These are phyloP conservation scores for Verruconis gallopava DNA, from an alignment of 2,329 filamentous ascomycete genomes.

Conservation along the genomic window DNA sequence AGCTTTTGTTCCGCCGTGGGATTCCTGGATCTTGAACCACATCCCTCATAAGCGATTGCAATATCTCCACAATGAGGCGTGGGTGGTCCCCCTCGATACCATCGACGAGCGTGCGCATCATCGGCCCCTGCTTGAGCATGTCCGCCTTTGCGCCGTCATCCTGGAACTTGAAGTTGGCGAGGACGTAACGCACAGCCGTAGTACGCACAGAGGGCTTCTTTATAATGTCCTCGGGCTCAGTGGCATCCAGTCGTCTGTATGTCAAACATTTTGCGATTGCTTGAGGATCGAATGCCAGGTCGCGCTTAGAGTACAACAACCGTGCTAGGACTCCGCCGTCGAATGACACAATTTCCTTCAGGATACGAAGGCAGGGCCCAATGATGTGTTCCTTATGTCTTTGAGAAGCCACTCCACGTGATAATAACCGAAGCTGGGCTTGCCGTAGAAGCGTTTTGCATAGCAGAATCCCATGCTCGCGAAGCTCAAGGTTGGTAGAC, in stretches of 20 bases:
- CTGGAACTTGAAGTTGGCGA: constrained; percentile 68
- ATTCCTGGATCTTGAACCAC: constrained; percentile 27
- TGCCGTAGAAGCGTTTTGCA: constrained; percentile 73
- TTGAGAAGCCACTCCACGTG: constrained; percentile 63
- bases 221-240: constrained; percentile 33
- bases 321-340: constrained; percentile 74
- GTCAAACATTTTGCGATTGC: constrained; percentile 70
- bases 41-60: constrained; percentile 58
- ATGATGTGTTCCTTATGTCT: constrained; percentile 80
- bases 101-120: constrained; percentile 59
- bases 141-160: constrained; percentile 67
- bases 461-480: constrained; percentile 61
- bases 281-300: constrained; percentile 58
- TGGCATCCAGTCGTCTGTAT: constrained; percentile 44
- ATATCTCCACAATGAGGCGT: constrained; percentile 59
- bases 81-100: constrained; percentile 67
- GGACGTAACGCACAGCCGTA: constrained; percentile 67
- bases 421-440: constrained; percentile 66
- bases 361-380: constrained; percentile 71
- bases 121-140: constrained; percentile 60
- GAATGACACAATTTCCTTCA: constrained; percentile 74
- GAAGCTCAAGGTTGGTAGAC: constrained; percentile 60
- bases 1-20: constrained; percentile 59
- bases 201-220: constrained; percentile 73
- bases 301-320: constrained; percentile 62